Conservation (phyloP, 257 asterid genomes). For the Rhazya stricta region DNA sequence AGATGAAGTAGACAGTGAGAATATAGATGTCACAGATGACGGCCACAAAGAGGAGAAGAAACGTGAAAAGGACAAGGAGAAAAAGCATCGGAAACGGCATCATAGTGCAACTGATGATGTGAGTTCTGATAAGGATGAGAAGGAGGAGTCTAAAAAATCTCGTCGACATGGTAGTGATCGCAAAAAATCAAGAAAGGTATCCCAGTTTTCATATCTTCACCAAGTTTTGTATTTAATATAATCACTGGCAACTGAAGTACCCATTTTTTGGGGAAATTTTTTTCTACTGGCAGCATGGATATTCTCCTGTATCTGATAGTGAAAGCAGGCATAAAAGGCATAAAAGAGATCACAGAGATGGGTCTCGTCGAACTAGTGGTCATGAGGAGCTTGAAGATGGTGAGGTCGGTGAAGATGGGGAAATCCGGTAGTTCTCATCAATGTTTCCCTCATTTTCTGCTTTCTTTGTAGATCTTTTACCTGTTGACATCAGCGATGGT, state of each 20-base stretch:
- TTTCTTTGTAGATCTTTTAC: not conserved
- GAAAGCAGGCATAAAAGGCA: conserved; percentile 78
- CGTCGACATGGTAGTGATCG: conserved; percentile 91
- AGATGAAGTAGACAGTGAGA: conserved; percentile 58
- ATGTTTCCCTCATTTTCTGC: not conserved
- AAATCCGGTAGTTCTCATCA: conserved; percentile 49
- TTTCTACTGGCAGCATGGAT: conserved; percentile 52
- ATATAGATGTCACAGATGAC: conserved; percentile 43
- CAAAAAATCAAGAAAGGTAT: conserved; percentile 91
- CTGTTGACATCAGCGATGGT: conserved; percentile 64
- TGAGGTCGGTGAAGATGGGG: conserved; percentile 97
- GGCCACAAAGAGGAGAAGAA: conserved; percentile 71
- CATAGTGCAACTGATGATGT: conserved; percentile 67
- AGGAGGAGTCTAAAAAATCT: conserved; percentile 69
- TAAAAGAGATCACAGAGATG: conserved; percentile 64
- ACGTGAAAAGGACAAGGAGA: conserved; percentile 78
- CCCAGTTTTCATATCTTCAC: not conserved
- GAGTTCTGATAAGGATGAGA: conserved; percentile 82
- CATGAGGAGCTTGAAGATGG: conserved; percentile 97
- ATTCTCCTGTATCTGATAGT: conserved; percentile 87
- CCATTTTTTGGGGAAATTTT: not conserved
- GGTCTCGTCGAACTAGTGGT: conserved; percentile 55
- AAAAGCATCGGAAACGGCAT: conserved; percentile 85
- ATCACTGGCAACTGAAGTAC: not conserved
- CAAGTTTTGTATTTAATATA: conserved; percentile 4